Evolutionary conservation across 257 asterid species (phyloP), one percentile per base, ranked within the genome.

Genomic region (Orobanche coerulescens): DNA sequence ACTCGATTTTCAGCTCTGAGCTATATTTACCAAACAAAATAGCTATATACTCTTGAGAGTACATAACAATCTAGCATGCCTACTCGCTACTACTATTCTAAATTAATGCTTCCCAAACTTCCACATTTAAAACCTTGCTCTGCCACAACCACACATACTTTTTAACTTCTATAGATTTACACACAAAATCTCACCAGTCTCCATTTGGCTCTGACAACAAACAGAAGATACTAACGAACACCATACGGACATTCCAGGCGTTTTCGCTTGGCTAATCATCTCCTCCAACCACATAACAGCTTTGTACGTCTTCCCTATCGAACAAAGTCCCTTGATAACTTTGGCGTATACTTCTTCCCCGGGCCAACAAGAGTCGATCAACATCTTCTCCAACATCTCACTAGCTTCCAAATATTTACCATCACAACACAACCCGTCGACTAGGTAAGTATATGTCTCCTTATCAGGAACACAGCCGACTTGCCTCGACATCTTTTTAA

Each of bases 261-360:
- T 22, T 67, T 79, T 81, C 61, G 78, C 88, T 68, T 85, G 86
- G 66, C 81, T 82, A 53, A 82, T 73, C 94, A 92, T 88, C 87
- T 92, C 96, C 69, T 92, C 96, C 76, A 92, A 60, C 86, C 87
- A 84, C 79, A 86, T 20, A 53, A 79, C 72, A 43, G 93, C 98
- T 73, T 58, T 71, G 73, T 86, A 85, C 0, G 87, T 67, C 62
- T 65, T 78, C 7, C 86, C 84, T 24, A 58, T 70, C 24, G 48
- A 60, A 75, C 94, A 88, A 62, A 92, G 94, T 5, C 95, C 93
- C 28, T 11, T 63, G 14, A 92, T 83, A 23, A 88, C 44, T 62
- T 79, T 70, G 36, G 62, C 67, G 48, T 77, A 86, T 15, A 71
- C 71, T 46, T 73, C 83, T 72, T 69, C 83, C 24, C 73, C 69